Base-by-base conservation (phyloP, 495 filamentous ascomycete genomes). In the Penicillium soppii region DNA sequence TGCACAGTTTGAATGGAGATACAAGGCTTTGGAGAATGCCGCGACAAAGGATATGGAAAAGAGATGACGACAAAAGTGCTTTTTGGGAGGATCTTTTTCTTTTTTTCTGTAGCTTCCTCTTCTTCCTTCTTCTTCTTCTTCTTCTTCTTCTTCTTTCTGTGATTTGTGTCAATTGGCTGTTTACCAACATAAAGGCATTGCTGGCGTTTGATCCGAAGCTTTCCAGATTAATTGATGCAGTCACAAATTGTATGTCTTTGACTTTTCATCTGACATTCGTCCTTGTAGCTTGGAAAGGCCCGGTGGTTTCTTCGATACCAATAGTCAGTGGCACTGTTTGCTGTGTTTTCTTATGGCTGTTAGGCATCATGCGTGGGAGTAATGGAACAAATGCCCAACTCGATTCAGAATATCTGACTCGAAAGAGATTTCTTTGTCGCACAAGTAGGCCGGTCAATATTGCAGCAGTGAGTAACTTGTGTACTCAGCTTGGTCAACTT, bases 1-100 rank as follows among this genome's bases (percentile, higher is more conserved):
- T 47, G 63, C 65, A 21, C 70, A 73, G 40, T 73, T 66, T 38
- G 68, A 66, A 20, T 74, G 71, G 71, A 58, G 68, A 43, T 74
- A 66, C 45, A 70, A 67, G 23, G 46, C 59, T 2, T 46, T 72
- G 53, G 71, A 74, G 56, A 63, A 71, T 21, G 41, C 65, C 3
- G 69, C 68, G 13, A 70, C 61, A 3, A 61, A 64, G 41, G 52
- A 46, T 9, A 43, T 43, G 20, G 19, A 30, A 33, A 45, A 53
- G 50, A 39, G 41, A 17, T 36, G 17, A 27, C 4, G 26, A 22
- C 40, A 59, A 55, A 57, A 54, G 47, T 55, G 46, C 7, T 52
- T 50, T 47, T 52, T 35, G 3, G 29, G 29, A 32, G 29, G 29
- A 27, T 23, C 13, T 47, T 50, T 30, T 15, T 15, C 29, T 10